Conservation (phyloP, 495 filamentous ascomycete species). For the Thermothielavioides terrestris region DNA sequence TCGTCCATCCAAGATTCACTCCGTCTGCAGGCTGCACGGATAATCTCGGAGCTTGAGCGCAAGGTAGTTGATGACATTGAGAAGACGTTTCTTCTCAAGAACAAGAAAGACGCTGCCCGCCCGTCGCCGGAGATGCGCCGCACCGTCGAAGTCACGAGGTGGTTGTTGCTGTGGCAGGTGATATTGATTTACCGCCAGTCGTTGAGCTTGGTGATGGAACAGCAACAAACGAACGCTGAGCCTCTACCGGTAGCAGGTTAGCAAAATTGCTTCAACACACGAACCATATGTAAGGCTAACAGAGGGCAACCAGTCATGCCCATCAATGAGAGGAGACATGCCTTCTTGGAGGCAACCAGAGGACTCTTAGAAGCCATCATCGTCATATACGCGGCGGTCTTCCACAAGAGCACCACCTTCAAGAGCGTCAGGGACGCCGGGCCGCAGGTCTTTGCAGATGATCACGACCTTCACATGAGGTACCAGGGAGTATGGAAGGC, state of each 20-base stretch:
- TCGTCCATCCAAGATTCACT: slow-evolving; percentile 14
- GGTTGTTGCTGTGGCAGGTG: slow-evolving; percentile 23
- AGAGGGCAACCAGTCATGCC: slow-evolving; percentile 1
- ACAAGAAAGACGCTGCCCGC: slow-evolving; percentile 1
- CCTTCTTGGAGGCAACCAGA: slow-evolving; percentile 13
- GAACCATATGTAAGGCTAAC: not conserved
- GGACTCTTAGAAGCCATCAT: slow-evolving; percentile 13
- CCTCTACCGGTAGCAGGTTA: slow-evolving; percentile 10
- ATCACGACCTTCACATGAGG: not conserved
- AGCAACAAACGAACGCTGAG: slow-evolving; percentile 7
- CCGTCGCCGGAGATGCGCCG: not conserved
- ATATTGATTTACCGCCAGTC: slow-evolving; percentile 21
- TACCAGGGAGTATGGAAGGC: slow-evolving; percentile 11
- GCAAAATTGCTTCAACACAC: not conserved
- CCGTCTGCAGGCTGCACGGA: slow-evolving; percentile 9
- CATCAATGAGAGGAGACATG: not conserved
- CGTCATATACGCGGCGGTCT: slow-evolving; percentile 17
- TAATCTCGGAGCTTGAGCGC: slow-evolving; percentile 18
- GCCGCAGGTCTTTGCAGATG: slow-evolving; percentile 6
- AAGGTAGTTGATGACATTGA: slow-evolving; percentile 12
- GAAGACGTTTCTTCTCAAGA: not conserved
- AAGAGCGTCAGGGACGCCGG: slow-evolving; percentile 7
- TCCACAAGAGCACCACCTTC: slow-evolving; percentile 12
- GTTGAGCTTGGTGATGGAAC: slow-evolving; percentile 1
- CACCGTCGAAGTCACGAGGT: slow-evolving; percentile 7